Base-by-base conservation (phyloP, 257 asterid species). In the Penstemon eatonii region DNA sequence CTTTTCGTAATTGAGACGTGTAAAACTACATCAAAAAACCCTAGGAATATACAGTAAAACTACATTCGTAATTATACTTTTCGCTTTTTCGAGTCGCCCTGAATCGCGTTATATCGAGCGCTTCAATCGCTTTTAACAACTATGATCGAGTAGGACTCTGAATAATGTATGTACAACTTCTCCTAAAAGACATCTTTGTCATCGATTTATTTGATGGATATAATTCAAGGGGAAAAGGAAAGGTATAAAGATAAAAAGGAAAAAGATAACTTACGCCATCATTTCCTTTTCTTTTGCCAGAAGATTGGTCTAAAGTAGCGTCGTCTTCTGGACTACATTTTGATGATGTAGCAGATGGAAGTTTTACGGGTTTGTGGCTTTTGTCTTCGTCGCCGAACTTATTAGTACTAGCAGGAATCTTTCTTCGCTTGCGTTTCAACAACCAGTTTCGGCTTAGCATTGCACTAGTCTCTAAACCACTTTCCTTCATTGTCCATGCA, bases 401-500 rank as follows among this genome's bases (percentile, higher is more conserved):
- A 72, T 79, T 82, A 67, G 73, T 46, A 41, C 84, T 81, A 70
- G 68, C 63, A 55, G 83, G 77, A 78, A 80, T 73, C 84, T 76
- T 85, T 75, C 86, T 73, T 40, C 95, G 76, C 75, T 83, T 85
- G 74, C 95, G 79, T 70, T 87, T 87, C 64, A 67, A 63, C 67
- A 78, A 81, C 91, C 88, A 87, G 78, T 81, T 77, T 72, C 75
- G 62, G 63, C 75, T 76, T 18, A 85, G 81, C 76, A 78, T 68
- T 72, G 77, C 72, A 55, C 86, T 76, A 25, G 81, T 71, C 62
- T 63, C 70, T 66, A 80, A 60, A 79, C 66, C 78, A 61, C 73
- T 75, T 52, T 81, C 86, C 74, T 78, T 73, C 91, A 87, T 78
- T 64, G 39, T 68, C 72, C 68, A 13, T 51, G 66, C 71, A 73